phyloP scores from a whole-genome alignment of 202 grass and related monocot genomes.

The Carex sylvatica region DNA sequence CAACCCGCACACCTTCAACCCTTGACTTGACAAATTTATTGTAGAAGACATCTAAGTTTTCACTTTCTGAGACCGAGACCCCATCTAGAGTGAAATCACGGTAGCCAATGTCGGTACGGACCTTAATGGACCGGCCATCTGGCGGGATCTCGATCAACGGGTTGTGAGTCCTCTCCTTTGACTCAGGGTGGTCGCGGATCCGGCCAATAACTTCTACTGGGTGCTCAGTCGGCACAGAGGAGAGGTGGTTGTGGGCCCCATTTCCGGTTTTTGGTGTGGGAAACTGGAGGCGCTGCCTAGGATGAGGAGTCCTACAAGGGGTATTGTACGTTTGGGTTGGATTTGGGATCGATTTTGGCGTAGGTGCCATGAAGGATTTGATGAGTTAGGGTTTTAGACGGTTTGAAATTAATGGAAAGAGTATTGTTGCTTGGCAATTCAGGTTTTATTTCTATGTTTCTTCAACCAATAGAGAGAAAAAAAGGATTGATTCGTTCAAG shows the following conservation, averaged over 20 bases:
- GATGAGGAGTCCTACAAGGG: constrained; percentile 42
- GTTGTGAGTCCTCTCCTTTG: constrained; percentile 33
- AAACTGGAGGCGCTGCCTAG: constrained; percentile 88
- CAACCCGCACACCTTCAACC: constrained; percentile 62
- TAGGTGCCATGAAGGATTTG: constrained; percentile 46
- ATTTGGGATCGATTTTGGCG: constrained; percentile 42
- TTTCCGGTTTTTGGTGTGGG: constrained; percentile 37
- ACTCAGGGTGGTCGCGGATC: constrained; percentile 50
- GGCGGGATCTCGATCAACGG: constrained; percentile 48
- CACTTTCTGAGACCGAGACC: constrained; percentile 62
- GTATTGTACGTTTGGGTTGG: constrained; percentile 25
- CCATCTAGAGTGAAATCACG: constrained; percentile 95
- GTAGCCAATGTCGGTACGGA: constrained; percentile 57
- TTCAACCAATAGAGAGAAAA: not conserved
- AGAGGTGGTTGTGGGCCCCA: not conserved
- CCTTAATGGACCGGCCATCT: constrained; percentile 50
- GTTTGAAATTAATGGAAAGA: not conserved
- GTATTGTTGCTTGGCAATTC: not conserved
- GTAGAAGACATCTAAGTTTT: constrained; percentile 77
- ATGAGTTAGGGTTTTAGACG: not conserved
- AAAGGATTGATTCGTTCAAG: not conserved
- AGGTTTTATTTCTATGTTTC: not conserved
- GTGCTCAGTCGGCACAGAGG: constrained; percentile 51
- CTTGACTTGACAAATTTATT: constrained; percentile 60
- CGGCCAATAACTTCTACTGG: constrained; percentile 87